Evolutionary conservation across 345 rosid species (phyloP), one percentile per base, ranked within the genome.

Genomic region (Rubroshorea leprosula): DNA sequence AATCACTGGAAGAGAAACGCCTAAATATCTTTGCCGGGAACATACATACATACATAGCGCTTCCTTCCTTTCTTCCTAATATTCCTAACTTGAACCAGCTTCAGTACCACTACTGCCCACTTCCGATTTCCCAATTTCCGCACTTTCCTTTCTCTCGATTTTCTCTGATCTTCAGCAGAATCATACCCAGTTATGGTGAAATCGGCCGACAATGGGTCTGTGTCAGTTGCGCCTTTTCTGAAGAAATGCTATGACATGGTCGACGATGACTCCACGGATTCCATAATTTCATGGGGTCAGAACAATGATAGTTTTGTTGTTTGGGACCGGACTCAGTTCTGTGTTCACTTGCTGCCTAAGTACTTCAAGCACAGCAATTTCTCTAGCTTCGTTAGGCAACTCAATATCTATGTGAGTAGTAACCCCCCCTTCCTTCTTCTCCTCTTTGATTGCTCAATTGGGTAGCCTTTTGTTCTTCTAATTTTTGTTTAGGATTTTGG

Each of bases 231-330:
- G 16, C 97, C 97, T 26, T 90, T 90, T 61, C 60, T 90, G 47
- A 83, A 69, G 64, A 90, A 90, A 74, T 84, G 97, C 64, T 87
- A 84, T 73, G 95, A 90, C 35, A 87, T 90, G 90, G 90, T 87
- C 0, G 97, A 84, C 55, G 93, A 87, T 55, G 73, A 74, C 39
- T 67, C 86, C 0, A 78, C 95, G 0, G 69, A 83, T 67, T 51
- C 86, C 1, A 68, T 87, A 35, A 81, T 90, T 31, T 83, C 93
- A 0, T 90, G 97, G 97, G 63, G 77, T 61, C 60, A 31, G 19
- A 66, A 17, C 57, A 53, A 66, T 23, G 83, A 77, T 57, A 81
- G 76, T 48, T 90, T 90, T 41, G 64, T 90, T 23, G 83, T 90
- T 22, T 78, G 69, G 77, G 83, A 90, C 26, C 51, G 80, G 60